Evolutionary conservation across 1,284 basidiomycete species (phyloP).

Genomic region (Fistulinella staudtii): DNA sequence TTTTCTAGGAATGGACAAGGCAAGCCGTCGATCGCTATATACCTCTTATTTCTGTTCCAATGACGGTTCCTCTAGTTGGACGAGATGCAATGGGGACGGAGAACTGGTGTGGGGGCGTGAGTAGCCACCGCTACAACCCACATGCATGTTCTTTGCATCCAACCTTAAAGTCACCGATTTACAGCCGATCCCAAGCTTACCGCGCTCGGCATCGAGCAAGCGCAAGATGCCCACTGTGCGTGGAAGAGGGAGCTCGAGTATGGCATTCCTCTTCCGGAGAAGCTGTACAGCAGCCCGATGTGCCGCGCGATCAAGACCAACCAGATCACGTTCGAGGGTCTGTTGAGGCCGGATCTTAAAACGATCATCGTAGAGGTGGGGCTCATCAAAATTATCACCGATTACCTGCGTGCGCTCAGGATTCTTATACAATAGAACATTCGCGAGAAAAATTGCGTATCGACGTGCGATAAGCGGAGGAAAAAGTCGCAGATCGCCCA

Average conservation of each 20-base stretch:
- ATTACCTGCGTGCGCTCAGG: not conserved
- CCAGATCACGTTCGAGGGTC: conserved; percentile 52
- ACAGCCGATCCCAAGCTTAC: conserved; percentile 78
- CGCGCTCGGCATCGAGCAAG: conserved; percentile 61
- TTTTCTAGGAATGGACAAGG: conserved; percentile 51
- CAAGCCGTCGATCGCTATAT: conserved; percentile 30
- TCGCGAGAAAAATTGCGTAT: conserved; percentile 64
- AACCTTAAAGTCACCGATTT: conserved; percentile 4
- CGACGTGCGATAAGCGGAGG: conserved; percentile 71
- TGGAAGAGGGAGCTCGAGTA: conserved; percentile 57
- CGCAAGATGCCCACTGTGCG: conserved; percentile 45
- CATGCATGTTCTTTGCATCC: not conserved
- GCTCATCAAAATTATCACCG: not conserved
- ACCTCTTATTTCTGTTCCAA: not conserved
- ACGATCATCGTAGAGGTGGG: conserved; percentile 52
- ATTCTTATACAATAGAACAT: conserved; percentile 42
- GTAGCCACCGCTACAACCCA: conserved; percentile 27
- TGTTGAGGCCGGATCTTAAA: conserved; percentile 29
- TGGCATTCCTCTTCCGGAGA: conserved; percentile 59
- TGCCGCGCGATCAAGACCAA: conserved; percentile 70
- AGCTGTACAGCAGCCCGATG: conserved; percentile 70
- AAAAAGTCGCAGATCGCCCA: conserved; percentile 49
- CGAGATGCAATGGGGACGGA: conserved; percentile 64
- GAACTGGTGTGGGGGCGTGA: conserved; percentile 76
- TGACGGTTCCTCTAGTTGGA: conserved; percentile 47